A percentile compares a stretch with the other conserved stretches of the same genome.
These are phyloP conservation scores for Cochlearia excelsa DNA, from an alignment of 345 rosid species.

Conservation along the genomic window DNA sequence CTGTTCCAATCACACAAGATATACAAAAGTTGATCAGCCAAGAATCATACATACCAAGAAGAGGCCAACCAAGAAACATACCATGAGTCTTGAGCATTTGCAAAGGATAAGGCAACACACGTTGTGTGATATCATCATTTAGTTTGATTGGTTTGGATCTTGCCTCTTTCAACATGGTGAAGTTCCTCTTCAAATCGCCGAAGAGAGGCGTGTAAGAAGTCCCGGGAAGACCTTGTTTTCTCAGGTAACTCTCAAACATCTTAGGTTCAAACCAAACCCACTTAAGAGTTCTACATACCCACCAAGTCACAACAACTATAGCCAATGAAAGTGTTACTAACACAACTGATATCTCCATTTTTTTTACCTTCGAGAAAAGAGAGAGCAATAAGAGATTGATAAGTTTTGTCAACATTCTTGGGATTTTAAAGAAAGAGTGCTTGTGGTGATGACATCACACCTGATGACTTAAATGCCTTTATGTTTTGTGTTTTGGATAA, in stretches of 20 bases:
- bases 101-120: conserved; percentile 26
- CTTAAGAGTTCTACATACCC: conserved; percentile 27
- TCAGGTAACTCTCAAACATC: conserved; percentile 30
- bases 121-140: conserved; percentile 20
- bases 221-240: conserved; percentile 32
- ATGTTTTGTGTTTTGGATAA: no score
- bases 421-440: no score
- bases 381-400: no score
- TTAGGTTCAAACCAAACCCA: conserved; percentile 36
- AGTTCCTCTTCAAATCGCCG: conserved; percentile 28
- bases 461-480: no score
- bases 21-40: no score
- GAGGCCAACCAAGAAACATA: conserved; percentile 4
- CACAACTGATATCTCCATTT: conserved; percentile 8
- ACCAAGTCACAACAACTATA: conserved; percentile 16
- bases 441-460: no score
- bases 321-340: conserved; percentile 18
- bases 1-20: conserved; percentile 27
- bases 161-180: conserved; percentile 25
- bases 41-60: neutral
- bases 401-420: no score
- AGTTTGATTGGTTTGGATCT: conserved; percentile 28
- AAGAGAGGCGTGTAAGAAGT: conserved; percentile 32
- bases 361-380: no score
- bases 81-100: conserved; percentile 35